Base-by-base conservation (phyloP, 1,139 yeast genomes). In the Magnusiomyces fungicola region DNA sequence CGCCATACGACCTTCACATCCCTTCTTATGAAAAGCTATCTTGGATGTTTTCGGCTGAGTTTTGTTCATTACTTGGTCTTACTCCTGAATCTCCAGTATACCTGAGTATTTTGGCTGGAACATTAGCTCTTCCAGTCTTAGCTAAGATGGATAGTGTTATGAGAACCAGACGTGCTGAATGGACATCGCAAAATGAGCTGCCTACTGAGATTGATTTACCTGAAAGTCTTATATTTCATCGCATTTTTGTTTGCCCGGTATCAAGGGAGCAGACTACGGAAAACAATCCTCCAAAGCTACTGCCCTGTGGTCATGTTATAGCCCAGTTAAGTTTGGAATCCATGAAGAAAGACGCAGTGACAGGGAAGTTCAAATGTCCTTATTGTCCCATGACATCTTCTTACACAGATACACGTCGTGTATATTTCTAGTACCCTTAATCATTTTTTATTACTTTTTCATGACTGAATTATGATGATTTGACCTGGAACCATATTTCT, bases 211-310 rank as follows among this genome's bases (percentile, higher is more conserved):
- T 79, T 37, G 72, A 74, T 29, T 63, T 81, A 27, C 86, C 87
- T 0, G 63, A 65, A 0, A 66, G 66, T 30, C 63, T 78, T 45
- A 71, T 70, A 45, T 85, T 80, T 66, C 97, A 89, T 65, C 87
- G 95, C 0, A 81, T 89, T 2, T 89, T 88, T 65, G 89, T 88
- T 3, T 89, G 97, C 64, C 97, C 97, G 0, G 90, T 89, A 1
- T 78, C 92, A 6, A 85, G 87, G 64, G 96, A 88, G 58, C 96
- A 90, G 60, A 75, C 86, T 0, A 79, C 83, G 0, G 64, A 61
- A 12, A 67, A 62, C 12, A 81, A 81, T 57, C 83, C 85, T 2
- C 83, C 87, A 1, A 73, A 73, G 70, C 73, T 80, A 50, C 65
- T 81, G 34, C 82, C 83, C 0, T 82, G 88, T 59, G 80, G 80